A percentile compares a stretch with the other conserved stretches of the same genome.
Conservation (phyloP, 345 rosid genomes). For the Cardiospermum halicacabum region DNA sequence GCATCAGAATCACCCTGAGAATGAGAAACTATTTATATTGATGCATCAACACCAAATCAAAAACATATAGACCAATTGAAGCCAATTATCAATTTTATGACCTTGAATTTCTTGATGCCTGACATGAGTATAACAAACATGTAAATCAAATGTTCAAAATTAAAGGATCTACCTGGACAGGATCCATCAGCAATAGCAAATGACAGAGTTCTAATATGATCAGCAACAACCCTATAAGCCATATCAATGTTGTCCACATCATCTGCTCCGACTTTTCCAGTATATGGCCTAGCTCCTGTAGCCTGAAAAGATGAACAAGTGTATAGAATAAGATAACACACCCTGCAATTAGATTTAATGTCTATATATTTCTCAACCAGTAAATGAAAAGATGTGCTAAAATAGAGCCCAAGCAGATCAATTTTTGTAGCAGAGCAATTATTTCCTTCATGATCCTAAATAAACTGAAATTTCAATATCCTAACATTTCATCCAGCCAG, state of each 20-base stretch:
- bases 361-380: not conserved
- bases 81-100: not conserved
- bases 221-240: slow-evolving; percentile 98
- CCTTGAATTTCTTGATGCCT: not conserved
- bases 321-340: not conserved
- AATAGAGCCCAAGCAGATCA: not conserved
- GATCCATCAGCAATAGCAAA: slow-evolving; percentile 99
- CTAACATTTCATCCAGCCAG: not conserved
- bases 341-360: not conserved
- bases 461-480: not conserved
- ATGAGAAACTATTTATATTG: not conserved
- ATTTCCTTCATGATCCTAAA: not conserved
- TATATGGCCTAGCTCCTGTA: slow-evolving; percentile 81
- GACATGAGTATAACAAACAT: not conserved
- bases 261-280: slow-evolving; percentile 87
- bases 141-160: not conserved
- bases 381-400: not conserved
- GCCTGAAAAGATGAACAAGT: slow-evolving; percentile 31
- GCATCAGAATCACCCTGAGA: not conserved
- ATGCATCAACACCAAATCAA: not conserved
- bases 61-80: not conserved
- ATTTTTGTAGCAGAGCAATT: not conserved
- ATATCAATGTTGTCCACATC: slow-evolving; percentile 80
- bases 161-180: slow-evolving; percentile 65
- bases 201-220: slow-evolving; percentile 89